Base-by-base conservation (phyloP, 306 rosid species). In the Cicer chorassanicum region DNA sequence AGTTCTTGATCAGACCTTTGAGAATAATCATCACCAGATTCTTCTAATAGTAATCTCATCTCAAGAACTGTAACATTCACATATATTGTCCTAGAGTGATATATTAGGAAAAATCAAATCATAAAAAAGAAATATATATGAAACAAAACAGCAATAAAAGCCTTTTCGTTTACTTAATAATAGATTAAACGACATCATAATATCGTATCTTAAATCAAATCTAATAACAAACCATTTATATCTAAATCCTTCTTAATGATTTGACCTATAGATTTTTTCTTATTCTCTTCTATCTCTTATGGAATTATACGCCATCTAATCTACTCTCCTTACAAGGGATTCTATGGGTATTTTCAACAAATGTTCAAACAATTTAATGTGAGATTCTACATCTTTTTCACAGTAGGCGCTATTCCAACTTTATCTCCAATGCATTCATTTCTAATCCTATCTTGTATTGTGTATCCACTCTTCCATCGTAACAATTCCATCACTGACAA, bases 31-130 rank as follows among this genome's bases (percentile, higher is more conserved):
- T 65, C 88, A 42, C 61, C 86, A 66, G 38, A 60, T 74, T 84
- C 89, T 75, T 87, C 89, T 15, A 85, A 78, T 36, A 90, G 88
- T 75, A 88, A 43, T 84, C 89, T 84, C 74, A 43, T 84, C 89
- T 84, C 74, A 86, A 84, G 78, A 90, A 90, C 91, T 87, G 80
- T 49, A 62, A 83, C 73, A 80, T 75, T 77, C 48, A 66, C 15
- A 70, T 54, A 59, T 13, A 53, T 21, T 40, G 46, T 62, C 73
- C 51, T 49, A 12, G 41, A 66, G 49, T 61, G 69, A 13, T 13
- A 62, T 62, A 41, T 1, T 40, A 16, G 21, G 5, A 54, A 67
- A 50, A 38, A 41, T 4, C 13, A 49, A 49, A 46, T 39, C 59
- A 80, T 49, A 5, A 18, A 66, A 64, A 14, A 43, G 5, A 34